Percentiles rank a stretch among this genome's conserved stretches.
Conservation (phyloP, 2,329 filamentous ascomycete species). For the Ophiostoma fasciatum region DNA sequence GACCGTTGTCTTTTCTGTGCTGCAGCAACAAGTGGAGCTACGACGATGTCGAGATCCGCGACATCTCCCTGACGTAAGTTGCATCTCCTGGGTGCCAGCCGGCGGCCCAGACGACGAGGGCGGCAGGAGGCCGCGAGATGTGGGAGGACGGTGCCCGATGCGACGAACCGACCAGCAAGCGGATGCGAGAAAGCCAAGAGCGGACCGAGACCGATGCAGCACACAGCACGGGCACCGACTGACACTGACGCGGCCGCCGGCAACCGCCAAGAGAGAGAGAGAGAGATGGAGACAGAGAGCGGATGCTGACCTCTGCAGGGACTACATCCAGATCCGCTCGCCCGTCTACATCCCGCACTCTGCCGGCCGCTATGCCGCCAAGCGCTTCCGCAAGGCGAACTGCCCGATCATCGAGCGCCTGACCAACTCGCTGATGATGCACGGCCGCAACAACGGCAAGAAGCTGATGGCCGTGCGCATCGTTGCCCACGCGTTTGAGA, state of each 20-base stretch:
- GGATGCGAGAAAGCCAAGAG: too few relatives aligned
- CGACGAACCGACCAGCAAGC: too few relatives aligned
- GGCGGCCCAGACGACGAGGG: too few relatives aligned
- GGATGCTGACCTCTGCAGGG: slow-evolving; percentile 41
- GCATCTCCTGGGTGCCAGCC: slow-evolving; percentile 2
- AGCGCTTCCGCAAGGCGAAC: slow-evolving; percentile 99
- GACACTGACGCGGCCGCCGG: too few relatives aligned
- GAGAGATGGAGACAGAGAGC: too few relatives aligned
- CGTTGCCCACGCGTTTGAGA: slow-evolving; percentile 97
- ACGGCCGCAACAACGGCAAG: slow-evolving; percentile 99
- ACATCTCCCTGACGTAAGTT: slow-evolving; percentile 98
- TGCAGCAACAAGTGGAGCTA: slow-evolving; percentile 69
- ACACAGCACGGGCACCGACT: too few relatives aligned
- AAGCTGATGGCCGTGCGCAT: slow-evolving; percentile 99
- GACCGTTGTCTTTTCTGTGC: slow-evolving; percentile 4
- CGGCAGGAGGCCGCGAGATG: too few relatives aligned
- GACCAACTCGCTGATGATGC: slow-evolving; percentile 99
- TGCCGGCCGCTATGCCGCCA: slow-evolving; percentile 94
- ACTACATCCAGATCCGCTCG: slow-evolving; percentile 99
- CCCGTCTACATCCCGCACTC: slow-evolving; percentile 99
- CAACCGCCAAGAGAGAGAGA: too few relatives aligned
- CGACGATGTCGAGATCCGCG: slow-evolving; percentile 98
- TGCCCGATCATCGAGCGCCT: slow-evolving; percentile 99
- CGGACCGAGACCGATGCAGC: too few relatives aligned
- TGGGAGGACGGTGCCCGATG: too few relatives aligned